Evolutionary conservation across 2,329 filamentous ascomycete species (phyloP), one percentile per base, ranked within the genome.

Genomic region (Thielaviopsis musarum): DNA sequence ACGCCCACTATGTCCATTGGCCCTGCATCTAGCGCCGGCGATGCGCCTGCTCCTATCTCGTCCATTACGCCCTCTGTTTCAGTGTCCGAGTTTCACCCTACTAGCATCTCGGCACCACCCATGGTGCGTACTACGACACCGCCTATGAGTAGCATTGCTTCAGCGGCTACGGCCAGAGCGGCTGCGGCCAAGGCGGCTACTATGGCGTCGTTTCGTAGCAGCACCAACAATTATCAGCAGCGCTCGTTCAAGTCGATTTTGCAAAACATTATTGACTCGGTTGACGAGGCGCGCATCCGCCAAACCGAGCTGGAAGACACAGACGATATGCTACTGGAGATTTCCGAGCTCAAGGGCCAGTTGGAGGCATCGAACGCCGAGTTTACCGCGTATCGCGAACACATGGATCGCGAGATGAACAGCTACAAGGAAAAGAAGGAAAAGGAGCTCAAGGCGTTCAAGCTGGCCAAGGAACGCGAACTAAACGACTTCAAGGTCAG

Each of bases 381-480:
- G 54, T 61, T 61, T 17, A 13, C 34, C n/a, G 60, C 53, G 1
- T 58, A 56, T 19, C 57, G 60, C 26, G 60, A 61, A 28, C 57
- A 57, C 45, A 61, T 61, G 60, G 52, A 52, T 28, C 22, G 26
- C 21, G 60, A 61, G 34, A 58, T 61, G 49, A 22, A 30, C 24
- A 48, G 13, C n/a, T 61, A 61, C 6, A 61, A 59, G 49, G 54
- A 59, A 48, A 58, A 59, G 49, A 61, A 61, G 54, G 60, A 61
- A 22, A 59, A 53, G 30, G 60, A 61, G 54, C 45, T 61, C 19
- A 58, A 41, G 19, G 22, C 28, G 6, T 61, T 61, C 60, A 61
- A 61, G 24, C 26, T 38, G 17, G 26, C 48, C 22, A 61, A 61
- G 19, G 60, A 61, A 17, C 52, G 49, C 5, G 60, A 61, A 34